Evolutionary conservation across 2,329 filamentous ascomycete species (phyloP).

Genomic region (Endocalyx cinctus): DNA sequence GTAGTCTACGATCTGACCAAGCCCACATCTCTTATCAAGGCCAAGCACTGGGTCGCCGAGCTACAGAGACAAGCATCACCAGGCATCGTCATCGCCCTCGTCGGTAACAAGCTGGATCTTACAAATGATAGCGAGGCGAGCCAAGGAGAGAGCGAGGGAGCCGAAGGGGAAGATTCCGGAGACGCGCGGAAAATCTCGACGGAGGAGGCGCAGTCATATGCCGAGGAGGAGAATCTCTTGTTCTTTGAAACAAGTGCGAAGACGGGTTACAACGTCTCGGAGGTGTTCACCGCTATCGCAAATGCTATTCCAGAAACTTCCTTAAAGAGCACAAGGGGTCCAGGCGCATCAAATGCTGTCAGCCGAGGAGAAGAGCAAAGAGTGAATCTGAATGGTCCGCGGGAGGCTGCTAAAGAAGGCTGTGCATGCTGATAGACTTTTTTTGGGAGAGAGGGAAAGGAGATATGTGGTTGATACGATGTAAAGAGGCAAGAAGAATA

Average conservation of each 20-base stretch:
- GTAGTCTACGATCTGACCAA: slow-evolving; percentile 99
- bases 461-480: slow-evolving; percentile 2
- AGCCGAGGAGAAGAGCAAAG: slow-evolving; percentile 65
- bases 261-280: slow-evolving; percentile 87
- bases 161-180: slow-evolving; percentile 52
- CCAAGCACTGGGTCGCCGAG: slow-evolving; percentile 98
- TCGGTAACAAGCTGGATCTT: slow-evolving; percentile 95
- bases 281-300: slow-evolving; percentile 96
- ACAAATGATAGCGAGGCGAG: slow-evolving; percentile 54
- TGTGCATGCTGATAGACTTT: slow-evolving; percentile 70
- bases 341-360: slow-evolving; percentile 54
- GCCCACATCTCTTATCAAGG: slow-evolving; percentile 89
- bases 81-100: slow-evolving; percentile 93
- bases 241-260: slow-evolving; percentile 99
- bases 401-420: slow-evolving; percentile 78
- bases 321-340: slow-evolving; percentile 80
- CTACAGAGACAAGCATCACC: slow-evolving; percentile 93
- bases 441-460: slow-evolving; percentile 1
- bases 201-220: slow-evolving; percentile 88
- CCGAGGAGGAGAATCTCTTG: slow-evolving; percentile 86
- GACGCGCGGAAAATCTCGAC: slow-evolving; percentile 85
- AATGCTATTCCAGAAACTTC: slow-evolving; percentile 97
- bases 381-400: slow-evolving; percentile 75
- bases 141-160: slow-evolving; percentile 44
- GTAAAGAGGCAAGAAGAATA: too few relatives aligned